phyloP scores from a whole-genome alignment of 768 basidiomycete genomes.

The Calocybe cyanea region DNA sequence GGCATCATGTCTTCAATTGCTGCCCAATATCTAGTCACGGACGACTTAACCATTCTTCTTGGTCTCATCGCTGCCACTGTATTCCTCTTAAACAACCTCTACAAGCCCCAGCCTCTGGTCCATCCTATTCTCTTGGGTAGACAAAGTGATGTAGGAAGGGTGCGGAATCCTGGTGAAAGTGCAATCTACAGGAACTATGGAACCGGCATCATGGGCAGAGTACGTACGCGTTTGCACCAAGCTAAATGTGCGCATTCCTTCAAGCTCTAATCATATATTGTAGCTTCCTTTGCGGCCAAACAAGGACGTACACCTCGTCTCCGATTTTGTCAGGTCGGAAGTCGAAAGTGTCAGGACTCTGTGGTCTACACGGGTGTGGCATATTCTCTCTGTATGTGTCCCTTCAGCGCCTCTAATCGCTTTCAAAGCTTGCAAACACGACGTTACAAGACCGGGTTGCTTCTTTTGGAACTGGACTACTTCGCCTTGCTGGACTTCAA shows the following conservation, averaged over 20 bases:
- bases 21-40: constrained; percentile 63
- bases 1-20: constrained; percentile 26
- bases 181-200: constrained; percentile 90
- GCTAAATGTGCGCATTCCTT: no score
- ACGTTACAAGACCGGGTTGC: constrained; percentile 66
- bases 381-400: background rate
- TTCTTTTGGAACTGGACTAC: constrained; percentile 70
- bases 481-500: constrained; percentile 50
- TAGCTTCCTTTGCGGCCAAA: constrained; percentile 73
- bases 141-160: constrained; percentile 85
- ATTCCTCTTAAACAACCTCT: constrained; percentile 73
- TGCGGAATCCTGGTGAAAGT: constrained; percentile 78
- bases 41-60: constrained; percentile 76
- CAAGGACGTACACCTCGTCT: constrained; percentile 65
- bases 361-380: constrained; percentile 71
- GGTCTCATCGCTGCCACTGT: constrained; percentile 73
- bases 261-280: constrained; percentile 3
- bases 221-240: no score
- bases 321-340: constrained; percentile 66
- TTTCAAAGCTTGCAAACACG: constrained; percentile 67
- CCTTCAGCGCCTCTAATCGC: constrained; percentile 1
- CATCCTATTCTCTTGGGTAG: constrained; percentile 92
- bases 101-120: constrained; percentile 80
- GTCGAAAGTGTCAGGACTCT: constrained; percentile 65
- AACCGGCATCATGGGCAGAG: constrained; percentile 79